A percentile compares a stretch with the other conserved stretches of the same genome.
phyloP scores from a whole-genome alignment of 176 grass and related monocot genomes.

The Carex kokanica region DNA sequence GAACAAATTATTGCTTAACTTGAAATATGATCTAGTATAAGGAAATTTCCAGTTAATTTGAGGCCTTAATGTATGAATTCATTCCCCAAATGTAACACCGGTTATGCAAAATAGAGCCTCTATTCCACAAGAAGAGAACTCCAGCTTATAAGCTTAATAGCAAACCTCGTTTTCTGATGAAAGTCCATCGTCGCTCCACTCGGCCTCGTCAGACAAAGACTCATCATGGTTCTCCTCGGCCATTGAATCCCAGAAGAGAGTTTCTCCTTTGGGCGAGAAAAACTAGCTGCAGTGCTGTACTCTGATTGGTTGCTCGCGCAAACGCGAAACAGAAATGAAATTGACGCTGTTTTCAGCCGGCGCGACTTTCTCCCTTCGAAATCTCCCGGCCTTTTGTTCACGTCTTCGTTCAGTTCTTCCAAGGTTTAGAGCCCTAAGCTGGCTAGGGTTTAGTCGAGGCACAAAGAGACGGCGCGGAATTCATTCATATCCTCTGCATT shows the following conservation, averaged over 20 bases:
- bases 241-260: neutral
- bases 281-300: too few relatives aligned
- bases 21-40: neutral
- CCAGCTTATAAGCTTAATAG: neutral
- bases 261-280: too few relatives aligned
- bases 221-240: neutral
- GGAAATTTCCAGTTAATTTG: neutral
- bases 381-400: too few relatives aligned
- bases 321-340: too few relatives aligned
- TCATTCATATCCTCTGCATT: too few relatives aligned
- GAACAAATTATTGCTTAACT: neutral
- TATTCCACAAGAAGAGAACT: neutral
- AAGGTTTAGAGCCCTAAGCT: too few relatives aligned
- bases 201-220: neutral
- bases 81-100: neutral
- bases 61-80: neutral
- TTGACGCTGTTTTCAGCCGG: too few relatives aligned
- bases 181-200: conserved; percentile 19
- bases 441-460: too few relatives aligned
- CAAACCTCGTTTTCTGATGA: conserved; percentile 20
- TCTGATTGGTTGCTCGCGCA: too few relatives aligned
- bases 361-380: too few relatives aligned
- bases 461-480: too few relatives aligned
- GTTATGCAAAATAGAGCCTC: neutral
- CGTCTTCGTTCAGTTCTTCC: too few relatives aligned